Evolutionary conservation across 768 basidiomycete genomes (phyloP).

Genomic region (Leccinum imitatum): DNA sequence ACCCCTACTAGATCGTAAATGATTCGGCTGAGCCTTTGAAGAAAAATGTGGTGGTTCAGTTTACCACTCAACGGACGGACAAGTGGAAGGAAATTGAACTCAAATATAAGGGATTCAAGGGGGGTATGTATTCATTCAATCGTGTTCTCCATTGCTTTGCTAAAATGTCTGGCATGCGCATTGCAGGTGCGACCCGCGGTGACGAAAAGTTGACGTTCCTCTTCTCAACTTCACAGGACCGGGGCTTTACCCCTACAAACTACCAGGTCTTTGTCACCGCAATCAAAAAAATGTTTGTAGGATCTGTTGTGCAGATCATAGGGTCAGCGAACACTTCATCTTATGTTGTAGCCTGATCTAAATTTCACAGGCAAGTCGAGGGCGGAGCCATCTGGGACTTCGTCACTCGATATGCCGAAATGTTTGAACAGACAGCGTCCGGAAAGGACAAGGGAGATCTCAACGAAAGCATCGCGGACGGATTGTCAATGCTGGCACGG

Average conservation of each 20-base stretch:
- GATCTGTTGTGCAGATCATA: neutral
- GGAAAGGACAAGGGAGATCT: conserved; percentile 1
- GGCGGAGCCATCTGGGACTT: conserved; percentile 20
- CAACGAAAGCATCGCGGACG: neutral
- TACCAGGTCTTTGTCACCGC: conserved; percentile 24
- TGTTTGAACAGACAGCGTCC: conserved; percentile 15
- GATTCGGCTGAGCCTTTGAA: conserved; percentile 8
- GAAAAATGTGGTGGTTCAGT: conserved; percentile 23
- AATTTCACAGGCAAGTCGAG: conserved; percentile 6
- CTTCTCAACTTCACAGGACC: conserved; percentile 21
- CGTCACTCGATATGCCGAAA: conserved; percentile 1
- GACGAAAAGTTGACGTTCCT: conserved; percentile 15
- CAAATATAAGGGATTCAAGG: conserved; percentile 21
- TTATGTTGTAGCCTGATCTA: neutral
- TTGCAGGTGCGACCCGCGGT: conserved; percentile 18
- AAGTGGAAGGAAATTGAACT: conserved; percentile 11
- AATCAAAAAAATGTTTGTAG: conserved; percentile 4
- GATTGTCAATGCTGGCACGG: neutral
- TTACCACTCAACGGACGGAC: conserved; percentile 4
- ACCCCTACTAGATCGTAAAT: conserved; percentile 26
- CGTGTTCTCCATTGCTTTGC: neutral
- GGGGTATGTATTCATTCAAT: conserved; percentile 21
- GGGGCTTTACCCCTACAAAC: conserved; percentile 16
- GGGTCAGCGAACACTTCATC: conserved; percentile 14
- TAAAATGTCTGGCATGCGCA: neutral